phyloP scores from a whole-genome alignment of 208 protist species.

The Leishmania guyanensis region DNA sequence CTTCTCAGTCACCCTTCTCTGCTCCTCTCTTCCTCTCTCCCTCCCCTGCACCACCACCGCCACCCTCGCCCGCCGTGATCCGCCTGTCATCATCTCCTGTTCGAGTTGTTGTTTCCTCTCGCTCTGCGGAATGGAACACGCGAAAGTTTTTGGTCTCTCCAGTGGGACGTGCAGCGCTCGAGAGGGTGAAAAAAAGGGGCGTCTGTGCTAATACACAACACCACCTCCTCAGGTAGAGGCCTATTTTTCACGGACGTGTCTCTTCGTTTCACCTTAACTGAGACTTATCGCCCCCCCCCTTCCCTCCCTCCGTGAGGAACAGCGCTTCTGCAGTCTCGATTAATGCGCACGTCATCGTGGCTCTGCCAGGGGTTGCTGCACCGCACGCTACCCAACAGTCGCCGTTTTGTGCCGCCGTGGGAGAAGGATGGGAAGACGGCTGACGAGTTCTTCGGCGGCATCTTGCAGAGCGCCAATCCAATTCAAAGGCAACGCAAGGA shows the following conservation, averaged over 20 bases:
- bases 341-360: constrained; percentile 10
- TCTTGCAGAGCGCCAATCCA: constrained; percentile 74
- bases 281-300: not conserved
- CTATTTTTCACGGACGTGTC: not conserved
- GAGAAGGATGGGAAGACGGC: constrained; percentile 79
- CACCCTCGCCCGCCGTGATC: not conserved
- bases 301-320: not conserved
- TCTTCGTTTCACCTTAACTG: not conserved
- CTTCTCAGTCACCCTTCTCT: no score
- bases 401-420: constrained; percentile 89
- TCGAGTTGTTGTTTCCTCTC: not conserved
- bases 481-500: constrained; percentile 47
- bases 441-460: constrained; percentile 78
- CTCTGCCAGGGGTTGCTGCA: not conserved
- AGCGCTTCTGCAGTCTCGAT: not conserved
- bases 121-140: not conserved
- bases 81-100: not conserved
- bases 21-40: not conserved
- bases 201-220: not conserved
- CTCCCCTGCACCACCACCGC: not conserved
- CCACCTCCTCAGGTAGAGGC: not conserved
- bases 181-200: not conserved
- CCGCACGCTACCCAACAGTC: not conserved
- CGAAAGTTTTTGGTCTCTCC: not conserved
- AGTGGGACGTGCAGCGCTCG: no score